Base-by-base conservation (phyloP, 2,329 filamentous ascomycete species). In the Lachnellula arida region DNA sequence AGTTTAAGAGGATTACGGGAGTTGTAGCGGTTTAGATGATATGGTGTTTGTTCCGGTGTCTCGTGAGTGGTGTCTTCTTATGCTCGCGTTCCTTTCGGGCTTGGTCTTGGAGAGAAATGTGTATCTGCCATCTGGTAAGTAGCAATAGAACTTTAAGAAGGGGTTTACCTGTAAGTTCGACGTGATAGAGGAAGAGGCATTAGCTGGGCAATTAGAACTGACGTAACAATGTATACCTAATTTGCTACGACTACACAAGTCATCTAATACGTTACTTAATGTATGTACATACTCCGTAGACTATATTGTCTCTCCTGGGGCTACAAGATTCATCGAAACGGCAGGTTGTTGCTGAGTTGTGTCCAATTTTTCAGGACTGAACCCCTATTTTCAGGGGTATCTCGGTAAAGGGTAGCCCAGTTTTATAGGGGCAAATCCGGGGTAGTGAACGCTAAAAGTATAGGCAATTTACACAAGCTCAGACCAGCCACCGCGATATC, bases 1-100 rank as follows among this genome's bases (percentile, higher is more conserved):
- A n/a, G n/a, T 68, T 63, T n/a, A 55, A 57, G 52, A 57, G 58
- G 17, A 62, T 67, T 35, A 62, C 65, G 12, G 63, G 59, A n/a
- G 28, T 35, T 7, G 12, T n/a, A 2, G 22, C 15, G 28, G 25
- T 40, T 17, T 40, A 40, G 37, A 25, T 25, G 2, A 7, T 25
- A 25, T 25, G 25, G 6, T 25, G 8, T 25, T 7, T 25, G 25
- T 25, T 25, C 25, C 5, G 25, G 25, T 25, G 4, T 7, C 25
- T 25, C 25, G n/a, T n/a, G 25, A 7, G 25, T 7, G 25, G 6
- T 25, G 25, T 25, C 25, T 25, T 25, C 5, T 25, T 6, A 25
- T 25, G 25, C 25, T 25, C 5, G 25, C 3, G 3, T n/a, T n/a
- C n/a, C 8, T 25, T 7, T 25, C 4, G 25, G 25, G 25, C 8